phyloP scores from a whole-genome alignment of 371 early-diverging fungal species.

The Mucor indicus region DNA sequence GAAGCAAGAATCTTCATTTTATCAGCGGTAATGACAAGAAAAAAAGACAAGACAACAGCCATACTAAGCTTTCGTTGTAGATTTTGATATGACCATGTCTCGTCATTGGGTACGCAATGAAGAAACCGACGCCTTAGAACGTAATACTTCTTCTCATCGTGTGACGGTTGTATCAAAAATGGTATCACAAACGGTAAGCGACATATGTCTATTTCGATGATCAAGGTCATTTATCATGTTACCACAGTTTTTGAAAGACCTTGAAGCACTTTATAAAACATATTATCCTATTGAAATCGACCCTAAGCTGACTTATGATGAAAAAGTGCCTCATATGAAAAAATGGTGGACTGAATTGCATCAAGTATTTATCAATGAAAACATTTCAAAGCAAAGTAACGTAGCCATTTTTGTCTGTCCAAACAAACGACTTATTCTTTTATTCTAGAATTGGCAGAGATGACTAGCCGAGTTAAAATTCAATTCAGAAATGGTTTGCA shows the following conservation, averaged over 20 bases:
- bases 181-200: slow-evolving; percentile 40
- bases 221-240: background rate
- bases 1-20: slow-evolving; percentile 49
- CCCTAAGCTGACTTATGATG: slow-evolving; percentile 43
- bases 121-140: slow-evolving; percentile 37
- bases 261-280: slow-evolving; percentile 49
- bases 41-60: background rate
- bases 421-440: background rate
- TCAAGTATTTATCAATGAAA: no score
- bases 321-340: slow-evolving; percentile 67
- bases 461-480: slow-evolving; percentile 53
- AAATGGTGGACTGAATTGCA: slow-evolving; percentile 76
- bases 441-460: slow-evolving; percentile 41
- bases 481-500: slow-evolving; percentile 49
- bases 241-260: slow-evolving; percentile 41
- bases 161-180: slow-evolving; percentile 46
- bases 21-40: slow-evolving; percentile 48
- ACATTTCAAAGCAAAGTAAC: slow-evolving; percentile 42
- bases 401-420: no score
- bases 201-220: background rate
- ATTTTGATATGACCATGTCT: slow-evolving; percentile 82
- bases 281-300: slow-evolving; percentile 77
- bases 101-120: slow-evolving; percentile 59
- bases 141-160: slow-evolving; percentile 62
- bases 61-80: slow-evolving; percentile 21